phyloP scores from a whole-genome alignment of 306 rosid species.

The Hylodesmum podocarpum region DNA sequence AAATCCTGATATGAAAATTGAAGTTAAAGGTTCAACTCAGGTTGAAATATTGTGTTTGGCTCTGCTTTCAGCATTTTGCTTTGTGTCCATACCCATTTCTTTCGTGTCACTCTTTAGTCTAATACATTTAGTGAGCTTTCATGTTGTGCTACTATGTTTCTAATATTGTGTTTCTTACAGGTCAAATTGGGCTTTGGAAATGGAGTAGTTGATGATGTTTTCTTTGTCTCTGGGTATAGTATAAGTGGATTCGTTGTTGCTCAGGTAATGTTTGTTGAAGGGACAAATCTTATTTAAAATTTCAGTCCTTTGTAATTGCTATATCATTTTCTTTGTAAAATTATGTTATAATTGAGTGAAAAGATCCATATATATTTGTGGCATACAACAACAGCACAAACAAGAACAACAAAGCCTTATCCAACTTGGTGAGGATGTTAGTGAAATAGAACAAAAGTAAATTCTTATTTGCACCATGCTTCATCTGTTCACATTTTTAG shows the following conservation, averaged over 20 bases:
- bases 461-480: slow-evolving; percentile 27
- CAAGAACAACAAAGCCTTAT: background rate
- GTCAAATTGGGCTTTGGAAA: slow-evolving; percentile 90
- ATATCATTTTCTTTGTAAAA: slow-evolving; percentile 1
- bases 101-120: background rate
- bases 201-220: slow-evolving; percentile 56
- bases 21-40: slow-evolving; percentile 76
- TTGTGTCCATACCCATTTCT: slow-evolving; percentile 9
- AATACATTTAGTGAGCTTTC: slow-evolving; percentile 17
- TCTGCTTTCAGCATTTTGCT: slow-evolving; percentile 27
- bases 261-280: slow-evolving; percentile 67
- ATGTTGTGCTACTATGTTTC: slow-evolving; percentile 25
- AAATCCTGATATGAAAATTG: slow-evolving; percentile 77
- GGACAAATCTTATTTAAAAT: background rate
- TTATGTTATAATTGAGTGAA: background rate
- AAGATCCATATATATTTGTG: background rate
- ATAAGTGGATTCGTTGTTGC: slow-evolving; percentile 86
- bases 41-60: slow-evolving; percentile 43
- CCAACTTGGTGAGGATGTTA: background rate
- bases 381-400: background rate
- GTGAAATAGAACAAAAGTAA: slow-evolving; percentile 5
- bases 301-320: background rate
- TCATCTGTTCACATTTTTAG: slow-evolving; percentile 16
- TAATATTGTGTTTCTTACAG: slow-evolving; percentile 51
- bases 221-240: slow-evolving; percentile 85